Base-by-base conservation (phyloP, 352 stramenopile species). In the Aphanomyces cochlioides region DNA sequence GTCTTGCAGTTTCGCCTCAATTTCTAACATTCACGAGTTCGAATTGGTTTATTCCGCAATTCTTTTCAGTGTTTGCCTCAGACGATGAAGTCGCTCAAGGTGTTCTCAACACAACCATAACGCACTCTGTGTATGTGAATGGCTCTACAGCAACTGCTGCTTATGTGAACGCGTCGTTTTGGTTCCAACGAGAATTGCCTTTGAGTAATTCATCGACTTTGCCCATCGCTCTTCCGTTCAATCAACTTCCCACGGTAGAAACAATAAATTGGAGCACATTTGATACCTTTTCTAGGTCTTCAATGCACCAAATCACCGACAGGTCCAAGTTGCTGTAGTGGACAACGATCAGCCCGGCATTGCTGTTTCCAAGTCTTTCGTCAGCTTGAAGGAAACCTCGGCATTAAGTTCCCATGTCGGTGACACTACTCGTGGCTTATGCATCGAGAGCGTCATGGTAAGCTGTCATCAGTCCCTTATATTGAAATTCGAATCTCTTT, bases 1-100 rank as follows among this genome's bases (percentile, higher is more conserved):
- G 88, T 37, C 5, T 91, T n/a, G 17, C 15, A 1, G 76, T 90
- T 48, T 78, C 76, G 1, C 85, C 85, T 3, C 79, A 79, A 3
- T 58, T 87, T 5, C 78, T 93, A 41, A 90, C 78, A 1, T 93
- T 93, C 57, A 81, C 79, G 38, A 77, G 71, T 3, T 60, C 58
- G 2, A 80, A 90, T 43, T 93, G 85, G 85, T 90, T 86, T 50
- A 10, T 84, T 2, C 82, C 83, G 0, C 85, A 91, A 50, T 74
- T 63, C 40, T 77, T 93, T 7, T 73, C 73, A 0, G 78, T 91
- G 7, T 57, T 58, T 34, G 85, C 83, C 10, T 63, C 82, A 0
- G 73, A 89, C 28, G 77, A 93, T 34, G 53, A 70, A 0, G 56
- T 90, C 5, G 79, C 79, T 13, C 76, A 89, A 34, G 74, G 80